phyloP scores from a whole-genome alignment of 257 asterid genomes.

The Ophiorrhiza pumila region DNA sequence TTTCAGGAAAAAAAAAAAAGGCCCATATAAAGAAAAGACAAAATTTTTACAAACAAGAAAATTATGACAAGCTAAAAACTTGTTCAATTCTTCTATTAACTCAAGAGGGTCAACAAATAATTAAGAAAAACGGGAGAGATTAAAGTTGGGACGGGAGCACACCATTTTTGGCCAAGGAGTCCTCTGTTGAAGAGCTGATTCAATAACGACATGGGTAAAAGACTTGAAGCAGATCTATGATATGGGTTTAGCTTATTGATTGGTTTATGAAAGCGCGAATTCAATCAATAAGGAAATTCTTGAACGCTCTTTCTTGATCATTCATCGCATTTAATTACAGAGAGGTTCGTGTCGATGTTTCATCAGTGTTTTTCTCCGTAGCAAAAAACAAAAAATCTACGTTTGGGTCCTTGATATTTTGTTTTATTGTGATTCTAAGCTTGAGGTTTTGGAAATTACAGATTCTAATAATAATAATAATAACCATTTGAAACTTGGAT shows the following conservation, averaged over 20 bases:
- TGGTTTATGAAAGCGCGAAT: not conserved
- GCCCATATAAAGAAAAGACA: not conserved
- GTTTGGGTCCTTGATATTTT: not conserved
- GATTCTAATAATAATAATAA: not conserved
- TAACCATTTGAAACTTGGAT: not conserved
- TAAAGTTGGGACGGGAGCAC: conserved; percentile 22
- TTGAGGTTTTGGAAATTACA: not conserved
- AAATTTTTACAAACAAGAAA: not conserved
- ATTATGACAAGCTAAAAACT: not conserved
- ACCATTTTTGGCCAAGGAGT: conserved; percentile 85
- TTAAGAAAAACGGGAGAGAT: not conserved
- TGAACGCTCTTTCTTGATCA: not conserved
- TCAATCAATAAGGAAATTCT: not conserved
- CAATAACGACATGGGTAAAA: conserved; percentile 50
- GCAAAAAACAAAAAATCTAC: not conserved
- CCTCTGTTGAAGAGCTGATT: conserved; percentile 93
- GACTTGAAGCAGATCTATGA: not conserved
- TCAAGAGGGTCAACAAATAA: not conserved
- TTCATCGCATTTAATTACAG: not conserved
- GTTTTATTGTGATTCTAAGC: not conserved
- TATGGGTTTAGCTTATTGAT: not conserved
- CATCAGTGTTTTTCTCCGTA: not conserved
- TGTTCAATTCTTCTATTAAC: not conserved
- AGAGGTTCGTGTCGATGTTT: not conserved
- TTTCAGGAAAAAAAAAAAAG: not conserved